A percentile compares a stretch with the other conserved stretches of the same genome.
These are phyloP conservation scores for Trichosporon sp. DNA, from an alignment of 1,284 basidiomycete genomes.

Conservation along the genomic window DNA sequence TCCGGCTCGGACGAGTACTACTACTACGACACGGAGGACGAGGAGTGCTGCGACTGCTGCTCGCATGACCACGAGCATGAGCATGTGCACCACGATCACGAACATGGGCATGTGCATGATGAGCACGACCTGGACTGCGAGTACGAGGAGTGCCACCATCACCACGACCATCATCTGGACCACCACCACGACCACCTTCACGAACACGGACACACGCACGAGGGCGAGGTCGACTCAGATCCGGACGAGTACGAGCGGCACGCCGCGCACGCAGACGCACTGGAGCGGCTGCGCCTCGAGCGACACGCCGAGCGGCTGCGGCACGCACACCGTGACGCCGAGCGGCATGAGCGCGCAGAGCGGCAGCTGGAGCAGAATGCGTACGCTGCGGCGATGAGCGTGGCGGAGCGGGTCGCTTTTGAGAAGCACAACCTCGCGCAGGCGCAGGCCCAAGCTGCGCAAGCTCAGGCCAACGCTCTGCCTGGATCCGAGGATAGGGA, in stretches of 20 bases:
- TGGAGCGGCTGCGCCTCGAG: background rate
- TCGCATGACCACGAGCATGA: slow-evolving; percentile 25
- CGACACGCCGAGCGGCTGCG: background rate
- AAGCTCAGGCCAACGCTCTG: background rate
- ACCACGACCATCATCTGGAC: slow-evolving; percentile 14
- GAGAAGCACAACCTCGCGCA: background rate
- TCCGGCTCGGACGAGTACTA: slow-evolving; percentile 34
- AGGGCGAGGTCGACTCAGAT: slow-evolving; percentile 22
- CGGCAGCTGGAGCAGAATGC: slow-evolving; percentile 1
- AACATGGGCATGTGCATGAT: slow-evolving; percentile 19
- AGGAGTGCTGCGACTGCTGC: slow-evolving; percentile 28
- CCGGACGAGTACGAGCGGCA: slow-evolving; percentile 22
- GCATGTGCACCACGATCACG: slow-evolving; percentile 19
- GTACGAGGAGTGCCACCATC: slow-evolving; percentile 12
- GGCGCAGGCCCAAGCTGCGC: background rate
- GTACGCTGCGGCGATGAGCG: slow-evolving; percentile 5
- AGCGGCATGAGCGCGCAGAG: slow-evolving; percentile 2
- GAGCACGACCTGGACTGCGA: slow-evolving; percentile 16
- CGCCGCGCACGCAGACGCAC: background rate
- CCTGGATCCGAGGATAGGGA: background rate
- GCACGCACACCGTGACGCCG: slow-evolving; percentile 12
- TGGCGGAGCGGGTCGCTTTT: background rate
- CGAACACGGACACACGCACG: slow-evolving; percentile 10
- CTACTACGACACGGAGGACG: slow-evolving; percentile 30
- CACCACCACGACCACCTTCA: slow-evolving; percentile 17